Percentiles rank a stretch among this genome's conserved stretches.
phyloP scores from a whole-genome alignment of 164 flowering plant species.

The Dillenia turbinata region DNA sequence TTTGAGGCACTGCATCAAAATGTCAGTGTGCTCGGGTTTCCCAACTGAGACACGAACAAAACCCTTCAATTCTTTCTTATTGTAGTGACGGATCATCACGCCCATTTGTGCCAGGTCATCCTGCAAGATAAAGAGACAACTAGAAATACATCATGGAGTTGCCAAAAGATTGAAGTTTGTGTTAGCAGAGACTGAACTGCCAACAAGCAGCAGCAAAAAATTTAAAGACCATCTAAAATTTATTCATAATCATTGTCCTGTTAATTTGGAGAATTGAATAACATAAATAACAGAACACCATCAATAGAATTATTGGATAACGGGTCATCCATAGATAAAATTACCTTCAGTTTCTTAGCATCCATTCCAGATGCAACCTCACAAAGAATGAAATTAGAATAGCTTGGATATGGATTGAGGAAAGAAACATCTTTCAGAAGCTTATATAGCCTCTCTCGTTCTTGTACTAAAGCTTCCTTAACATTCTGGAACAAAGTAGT shows the following conservation, averaged over 20 bases:
- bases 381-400: conserved; percentile 96
- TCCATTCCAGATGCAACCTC: conserved; percentile 77
- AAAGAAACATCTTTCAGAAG: conserved; percentile 76
- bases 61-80: conserved; percentile 74
- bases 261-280: background rate
- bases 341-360: conserved; percentile 95
- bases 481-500: conserved; percentile 53
- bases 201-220: too few species aligned
- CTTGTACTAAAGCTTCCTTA: conserved; percentile 76
- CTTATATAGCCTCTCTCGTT: conserved; percentile 67
- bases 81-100: conserved; percentile 96
- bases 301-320: background rate
- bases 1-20: conserved; percentile 63
- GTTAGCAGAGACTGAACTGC: too few species aligned
- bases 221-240: too few species aligned
- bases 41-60: conserved; percentile 93
- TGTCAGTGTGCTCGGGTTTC: conserved; percentile 93
- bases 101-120: conserved; percentile 93
- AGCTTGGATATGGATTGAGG: conserved; percentile 84
- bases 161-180: too few species aligned
- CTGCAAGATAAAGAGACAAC: conserved; percentile 25
- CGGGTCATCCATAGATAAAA: background rate
- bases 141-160: background rate
- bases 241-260: too few species aligned
- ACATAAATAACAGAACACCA: background rate